Evolutionary conservation across 176 grass and related monocot species (phyloP).

Genomic region (Themeda triandra): DNA sequence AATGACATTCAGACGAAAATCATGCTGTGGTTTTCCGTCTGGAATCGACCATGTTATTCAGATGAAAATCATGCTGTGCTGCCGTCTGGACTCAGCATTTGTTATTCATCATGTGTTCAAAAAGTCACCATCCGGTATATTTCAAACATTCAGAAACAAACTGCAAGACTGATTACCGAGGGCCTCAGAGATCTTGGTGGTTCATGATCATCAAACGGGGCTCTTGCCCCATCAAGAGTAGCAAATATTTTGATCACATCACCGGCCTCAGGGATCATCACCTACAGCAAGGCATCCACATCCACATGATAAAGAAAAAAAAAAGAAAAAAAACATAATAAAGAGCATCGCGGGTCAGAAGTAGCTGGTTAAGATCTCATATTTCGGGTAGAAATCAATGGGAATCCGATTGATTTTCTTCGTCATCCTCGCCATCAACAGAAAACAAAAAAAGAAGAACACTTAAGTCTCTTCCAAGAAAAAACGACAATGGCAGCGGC

Average conservation of each 20-base stretch:
- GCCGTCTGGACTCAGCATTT: too few relatives aligned
- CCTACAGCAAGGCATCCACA: background rate
- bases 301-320: background rate
- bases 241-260: slow-evolving; percentile 22
- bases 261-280: background rate
- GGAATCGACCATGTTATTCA: too few relatives aligned
- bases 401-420: slow-evolving; percentile 52
- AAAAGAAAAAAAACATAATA: background rate
- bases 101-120: too few relatives aligned
- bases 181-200: slow-evolving; percentile 75
- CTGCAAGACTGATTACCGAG: background rate
- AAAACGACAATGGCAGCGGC: background rate
- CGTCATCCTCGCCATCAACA: slow-evolving; percentile 9
- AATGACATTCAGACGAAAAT: too few relatives aligned
- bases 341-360: slow-evolving; percentile 20
- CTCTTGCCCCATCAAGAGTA: slow-evolving; percentile 9
- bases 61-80: too few relatives aligned
- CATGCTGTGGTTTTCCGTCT: too few relatives aligned
- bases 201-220: slow-evolving; percentile 39
- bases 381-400: slow-evolving; percentile 40
- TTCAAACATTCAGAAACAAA: background rate
- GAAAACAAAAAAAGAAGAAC: too few relatives aligned
- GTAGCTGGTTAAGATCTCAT: slow-evolving; percentile 55
- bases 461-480: background rate
- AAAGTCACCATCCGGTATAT: too few relatives aligned